Evolutionary conservation across 2,329 filamentous ascomycete species (phyloP).

Genomic region (Fusarium udum): DNA sequence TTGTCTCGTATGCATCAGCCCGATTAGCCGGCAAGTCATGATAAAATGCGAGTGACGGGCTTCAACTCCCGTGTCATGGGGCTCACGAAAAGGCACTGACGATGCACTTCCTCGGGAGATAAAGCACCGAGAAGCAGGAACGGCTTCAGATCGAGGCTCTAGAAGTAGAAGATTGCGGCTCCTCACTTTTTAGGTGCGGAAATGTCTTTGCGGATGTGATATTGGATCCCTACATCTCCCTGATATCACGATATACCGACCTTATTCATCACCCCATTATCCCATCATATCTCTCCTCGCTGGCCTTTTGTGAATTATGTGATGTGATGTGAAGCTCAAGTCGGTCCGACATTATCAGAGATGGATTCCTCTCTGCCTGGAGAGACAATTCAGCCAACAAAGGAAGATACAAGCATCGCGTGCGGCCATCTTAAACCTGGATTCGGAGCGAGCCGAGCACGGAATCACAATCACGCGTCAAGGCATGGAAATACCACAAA

Average conservation of each 20-base stretch:
- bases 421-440: not conserved
- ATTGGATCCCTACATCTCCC: constrained; percentile 1
- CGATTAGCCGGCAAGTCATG: not conserved
- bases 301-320: not conserved
- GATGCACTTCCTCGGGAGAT: constrained; percentile 12
- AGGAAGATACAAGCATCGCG: not conserved
- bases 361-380: constrained; percentile 14
- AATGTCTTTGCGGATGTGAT: not conserved
- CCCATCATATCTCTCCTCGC: not conserved
- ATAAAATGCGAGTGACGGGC: not conserved
- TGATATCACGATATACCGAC: constrained; percentile 1
- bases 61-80: constrained; percentile 8
- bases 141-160: not conserved
- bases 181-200: not conserved
- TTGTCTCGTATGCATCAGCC: not conserved
- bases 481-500: constrained; percentile 2
- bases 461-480: not conserved
- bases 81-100: not conserved
- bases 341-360: not conserved
- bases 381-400: not conserved
- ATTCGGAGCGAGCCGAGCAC: not conserved
- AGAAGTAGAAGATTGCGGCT: not conserved
- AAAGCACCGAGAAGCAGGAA: constrained; percentile 1
- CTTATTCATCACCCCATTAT: not conserved
- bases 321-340: not conserved